Conservation (phyloP, 441 rosid genomes). For the Aleurites moluccanus region DNA sequence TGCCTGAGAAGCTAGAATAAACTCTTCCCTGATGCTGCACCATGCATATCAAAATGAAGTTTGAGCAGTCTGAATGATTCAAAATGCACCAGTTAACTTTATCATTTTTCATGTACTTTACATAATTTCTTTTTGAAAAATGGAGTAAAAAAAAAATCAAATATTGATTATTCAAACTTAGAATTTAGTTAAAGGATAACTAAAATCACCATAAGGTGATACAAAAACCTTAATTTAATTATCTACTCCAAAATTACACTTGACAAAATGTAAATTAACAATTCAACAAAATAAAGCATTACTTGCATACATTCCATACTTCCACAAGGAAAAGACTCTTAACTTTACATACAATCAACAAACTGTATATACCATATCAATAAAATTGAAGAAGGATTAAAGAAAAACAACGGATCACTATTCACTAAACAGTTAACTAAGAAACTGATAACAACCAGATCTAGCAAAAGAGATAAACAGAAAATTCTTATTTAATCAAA, state of each 20-base stretch:
- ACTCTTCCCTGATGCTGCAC: not conserved
- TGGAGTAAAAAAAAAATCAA: too few relatives aligned
- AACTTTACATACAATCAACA: not conserved
- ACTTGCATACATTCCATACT: not conserved
- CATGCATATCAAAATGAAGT: not conserved
- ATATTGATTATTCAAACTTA: not conserved
- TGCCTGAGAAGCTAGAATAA: too few relatives aligned
- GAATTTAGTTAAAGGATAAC: not conserved
- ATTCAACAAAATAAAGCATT: not conserved
- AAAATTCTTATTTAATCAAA: not conserved
- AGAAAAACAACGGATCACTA: not conserved
- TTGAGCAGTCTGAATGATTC: not conserved
- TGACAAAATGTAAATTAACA: not conserved
- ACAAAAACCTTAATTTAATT: slow-evolving; percentile 4
- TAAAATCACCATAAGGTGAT: not conserved
- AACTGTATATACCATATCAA: slow-evolving; percentile 17
- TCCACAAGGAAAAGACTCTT: not conserved
- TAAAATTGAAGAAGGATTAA: not conserved
- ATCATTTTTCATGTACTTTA: not conserved
- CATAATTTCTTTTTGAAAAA: not conserved
- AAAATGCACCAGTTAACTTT: not conserved
- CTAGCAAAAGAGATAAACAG: not conserved
- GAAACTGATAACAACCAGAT: slow-evolving; percentile 3
- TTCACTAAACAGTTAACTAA: not conserved
- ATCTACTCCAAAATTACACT: not conserved